phyloP scores from a whole-genome alignment of 371 early-diverging fungal species.

The Rhizomucor pusillus region DNA sequence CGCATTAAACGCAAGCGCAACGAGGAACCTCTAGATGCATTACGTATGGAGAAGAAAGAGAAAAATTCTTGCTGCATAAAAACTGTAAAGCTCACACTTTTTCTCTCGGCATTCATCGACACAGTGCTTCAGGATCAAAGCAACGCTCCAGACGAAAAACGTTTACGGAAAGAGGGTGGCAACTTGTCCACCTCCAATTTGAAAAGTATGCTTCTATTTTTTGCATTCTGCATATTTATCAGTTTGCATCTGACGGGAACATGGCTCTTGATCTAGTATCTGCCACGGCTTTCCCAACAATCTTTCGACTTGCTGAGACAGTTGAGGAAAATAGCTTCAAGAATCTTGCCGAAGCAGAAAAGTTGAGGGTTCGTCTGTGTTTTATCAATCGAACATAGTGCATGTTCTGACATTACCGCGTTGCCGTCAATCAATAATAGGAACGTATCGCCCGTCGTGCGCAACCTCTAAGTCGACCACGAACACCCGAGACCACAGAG shows the following conservation, averaged over 20 bases:
- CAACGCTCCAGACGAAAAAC: conserved; percentile 17
- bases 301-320: conserved; percentile 65
- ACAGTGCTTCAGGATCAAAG: conserved; percentile 37
- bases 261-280: conserved; percentile 18
- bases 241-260: neutral
- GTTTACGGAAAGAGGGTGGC: conserved; percentile 17
- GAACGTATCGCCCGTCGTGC: conserved; percentile 52
- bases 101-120: conserved; percentile 5
- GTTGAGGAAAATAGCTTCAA: conserved; percentile 60
- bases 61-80: neutral
- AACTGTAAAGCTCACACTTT: conserved; percentile 6
- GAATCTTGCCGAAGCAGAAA: conserved; percentile 48
- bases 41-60: conserved; percentile 38
- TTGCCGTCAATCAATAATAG: conserved; percentile 12
- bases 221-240: neutral
- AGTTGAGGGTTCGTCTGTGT: conserved; percentile 33
- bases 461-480: conserved; percentile 38
- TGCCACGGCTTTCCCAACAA: conserved; percentile 36
- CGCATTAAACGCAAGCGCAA: conserved; percentile 78
- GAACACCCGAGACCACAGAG: conserved; percentile 29
- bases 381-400: neutral
- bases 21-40: conserved; percentile 75
- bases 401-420: neutral
- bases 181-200: neutral
- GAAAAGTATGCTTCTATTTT: neutral